Conservation (phyloP, 2,329 filamentous ascomycete genomes). For the Aaosphaeria pasadenensis region DNA sequence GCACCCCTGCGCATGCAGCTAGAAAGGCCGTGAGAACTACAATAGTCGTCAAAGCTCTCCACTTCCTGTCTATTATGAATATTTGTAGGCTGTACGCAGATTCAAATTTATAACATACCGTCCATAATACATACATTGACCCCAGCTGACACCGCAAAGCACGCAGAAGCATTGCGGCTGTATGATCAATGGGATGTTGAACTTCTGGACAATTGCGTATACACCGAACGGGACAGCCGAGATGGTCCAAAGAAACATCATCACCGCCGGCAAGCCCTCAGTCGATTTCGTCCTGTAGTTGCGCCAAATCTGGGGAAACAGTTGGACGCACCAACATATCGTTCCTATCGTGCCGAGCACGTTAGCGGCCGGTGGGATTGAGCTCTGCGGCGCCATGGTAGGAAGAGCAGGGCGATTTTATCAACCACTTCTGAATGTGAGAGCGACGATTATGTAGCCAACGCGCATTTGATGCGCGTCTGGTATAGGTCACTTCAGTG, state of each 20-base stretch:
- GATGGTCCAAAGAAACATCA: slow-evolving; percentile 69
- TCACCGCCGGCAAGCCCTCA: slow-evolving; percentile 60
- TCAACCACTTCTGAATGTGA: too few species aligned
- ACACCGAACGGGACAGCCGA: slow-evolving; percentile 64
- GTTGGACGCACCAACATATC: slow-evolving; percentile 32
- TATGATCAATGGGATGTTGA: slow-evolving; percentile 40
- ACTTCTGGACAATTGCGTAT: slow-evolving; percentile 52
- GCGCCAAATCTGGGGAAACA: slow-evolving; percentile 56
- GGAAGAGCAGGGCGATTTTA: neutral
- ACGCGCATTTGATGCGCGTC: too few species aligned
- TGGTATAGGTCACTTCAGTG: too few species aligned
- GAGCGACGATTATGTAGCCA: too few species aligned
- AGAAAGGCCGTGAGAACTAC: slow-evolving; percentile 10
- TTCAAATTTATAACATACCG: slow-evolving; percentile 27
- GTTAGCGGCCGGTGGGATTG: slow-evolving; percentile 47
- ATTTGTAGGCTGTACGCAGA: neutral
- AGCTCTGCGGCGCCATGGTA: slow-evolving; percentile 20
- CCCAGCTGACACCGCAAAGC: slow-evolving; percentile 47
- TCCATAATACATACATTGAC: slow-evolving; percentile 47
- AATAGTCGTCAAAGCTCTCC: slow-evolving; percentile 34
- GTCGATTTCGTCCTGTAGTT: slow-evolving; percentile 66
- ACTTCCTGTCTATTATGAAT: slow-evolving; percentile 24
- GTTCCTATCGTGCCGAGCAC: slow-evolving; percentile 59
- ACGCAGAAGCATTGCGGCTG: slow-evolving; percentile 51
- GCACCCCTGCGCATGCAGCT: slow-evolving; percentile 49